Base-by-base conservation (phyloP, 2,329 filamentous ascomycete genomes). In the Aspergillus piperis region DNA sequence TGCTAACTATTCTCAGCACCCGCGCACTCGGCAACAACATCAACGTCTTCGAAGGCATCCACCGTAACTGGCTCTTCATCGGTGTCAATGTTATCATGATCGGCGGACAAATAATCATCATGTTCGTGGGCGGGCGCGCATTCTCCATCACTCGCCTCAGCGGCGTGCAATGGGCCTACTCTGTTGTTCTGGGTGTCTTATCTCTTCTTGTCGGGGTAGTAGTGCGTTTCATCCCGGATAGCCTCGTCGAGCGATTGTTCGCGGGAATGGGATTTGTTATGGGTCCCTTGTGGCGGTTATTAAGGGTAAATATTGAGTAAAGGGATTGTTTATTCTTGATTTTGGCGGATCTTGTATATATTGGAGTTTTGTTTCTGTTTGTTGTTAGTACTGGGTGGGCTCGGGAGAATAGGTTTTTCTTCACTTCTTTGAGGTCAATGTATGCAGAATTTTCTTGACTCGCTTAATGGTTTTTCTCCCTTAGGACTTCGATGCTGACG, bases 1-100 rank as follows among this genome's bases (percentile, higher is more conserved):
- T 36, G 32, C 32, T 36, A 36, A 36, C 47, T 8, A 19, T 3
- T 19, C 50, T 11, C 54, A 75, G 71, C 74, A 86, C 85, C 69
- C 82, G 86, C 30, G 84, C 85, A 41, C 77, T 88, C 0, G 86
- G 88, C 67, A 87, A 87, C 73, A 81, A 82, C 61, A 81, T 88
- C 75, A 87, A 87, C 66, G 82, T 88, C 42, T 82, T 88, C 55
- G 82, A 86, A 66, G 84, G 84, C 8, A 71, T 87, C 3, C 77
- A 81, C 61, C 79, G 79, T 56, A 87, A 87, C 69, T 77, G 74
- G 61, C 86, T 85, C 73, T 88, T 87, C 68, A 79, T 87, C 44
- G 71, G 77, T 41, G 86, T 88, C 68, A 84, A 83, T 58, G 68
- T 75, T 47, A 74, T 87, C 66, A 88, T 87, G 78, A 74, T 87